Percentiles rank a stretch among this genome's conserved stretches.
phyloP scores from a whole-genome alignment of 352 stramenopile species.

The Peronospora farinosa region DNA sequence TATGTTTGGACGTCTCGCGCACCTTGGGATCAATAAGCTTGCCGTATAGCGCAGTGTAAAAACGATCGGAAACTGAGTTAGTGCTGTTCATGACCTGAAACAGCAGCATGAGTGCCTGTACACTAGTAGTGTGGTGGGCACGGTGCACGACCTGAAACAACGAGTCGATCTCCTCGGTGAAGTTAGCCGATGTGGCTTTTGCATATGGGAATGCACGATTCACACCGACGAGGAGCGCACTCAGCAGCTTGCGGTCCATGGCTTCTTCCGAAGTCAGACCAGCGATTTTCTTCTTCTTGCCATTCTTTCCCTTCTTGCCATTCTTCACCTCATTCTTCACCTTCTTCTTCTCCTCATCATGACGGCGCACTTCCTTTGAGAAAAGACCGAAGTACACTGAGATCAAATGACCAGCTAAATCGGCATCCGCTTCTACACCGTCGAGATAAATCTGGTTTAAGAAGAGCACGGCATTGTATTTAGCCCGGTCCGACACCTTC shows the following conservation, averaged over 20 bases:
- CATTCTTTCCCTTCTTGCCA: constrained; percentile 24
- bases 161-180: constrained; percentile 69
- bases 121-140: constrained; percentile 88
- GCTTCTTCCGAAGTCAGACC: constrained; percentile 26
- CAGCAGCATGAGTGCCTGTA: constrained; percentile 96
- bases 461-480: constrained; percentile 85
- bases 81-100: constrained; percentile 88
- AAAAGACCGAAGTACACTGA: constrained; percentile 97
- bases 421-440: constrained; percentile 45
- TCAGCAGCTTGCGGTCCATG: constrained; percentile 93
- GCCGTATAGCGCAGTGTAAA: constrained; percentile 96
- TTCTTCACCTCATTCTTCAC: constrained; percentile 41
- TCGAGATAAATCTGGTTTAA: constrained; percentile 81
- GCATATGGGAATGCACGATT: constrained; percentile 97
- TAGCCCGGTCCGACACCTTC: constrained; percentile 75
- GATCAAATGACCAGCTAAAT: constrained; percentile 86
- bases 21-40: constrained; percentile 90
- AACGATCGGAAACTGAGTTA: constrained; percentile 89
- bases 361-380: constrained; percentile 86
- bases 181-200: constrained; percentile 57
- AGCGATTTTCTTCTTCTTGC: constrained; percentile 35
- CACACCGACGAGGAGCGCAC: constrained; percentile 94
- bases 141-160: constrained; percentile 79
- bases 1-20: constrained; percentile 90
- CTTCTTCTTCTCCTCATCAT: constrained; percentile 46